Percentiles rank a stretch among this genome's conserved stretches.
Evolutionary conservation across 371 early-diverging fungal species (phyloP).

Genomic region (Furculomyces boomerangus): DNA sequence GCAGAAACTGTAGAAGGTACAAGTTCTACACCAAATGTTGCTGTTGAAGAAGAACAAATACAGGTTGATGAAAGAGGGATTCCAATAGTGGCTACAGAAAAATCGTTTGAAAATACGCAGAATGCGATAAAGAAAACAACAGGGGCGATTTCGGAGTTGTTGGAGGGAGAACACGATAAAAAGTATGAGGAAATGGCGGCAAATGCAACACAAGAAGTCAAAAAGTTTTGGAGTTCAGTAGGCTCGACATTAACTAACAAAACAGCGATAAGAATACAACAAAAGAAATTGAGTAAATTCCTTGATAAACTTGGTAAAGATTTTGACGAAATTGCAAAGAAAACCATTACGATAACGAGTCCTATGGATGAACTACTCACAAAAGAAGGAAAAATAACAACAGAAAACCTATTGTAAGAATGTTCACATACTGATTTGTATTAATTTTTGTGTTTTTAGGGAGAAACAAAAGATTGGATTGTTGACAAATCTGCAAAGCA

Average conservation of each 20-base stretch:
- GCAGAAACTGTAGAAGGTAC: neutral
- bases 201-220: no score
- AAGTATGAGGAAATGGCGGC: no score
- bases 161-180: no score
- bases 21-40: neutral
- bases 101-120: neutral
- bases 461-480: slow-evolving; percentile 8
- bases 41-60: neutral
- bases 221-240: no score
- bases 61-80: slow-evolving; percentile 2
- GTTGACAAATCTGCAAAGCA: slow-evolving; percentile 11
- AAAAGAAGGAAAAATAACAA: neutral
- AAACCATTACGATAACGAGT: slow-evolving; percentile 4
- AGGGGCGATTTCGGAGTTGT: no score
- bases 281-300: neutral
- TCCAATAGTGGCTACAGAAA: neutral
- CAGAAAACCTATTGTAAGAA: neutral
- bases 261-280: neutral
- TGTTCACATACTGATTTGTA: neutral
- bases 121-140: neutral
- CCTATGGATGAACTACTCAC: neutral
- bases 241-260: no score
- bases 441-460: neutral
- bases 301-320: slow-evolving; percentile 2
- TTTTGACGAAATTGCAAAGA: slow-evolving; percentile 19